Evolutionary conservation across 2,329 filamentous ascomycete species (phyloP).

Genomic region (Pseudogymnoascus sp.): DNA sequence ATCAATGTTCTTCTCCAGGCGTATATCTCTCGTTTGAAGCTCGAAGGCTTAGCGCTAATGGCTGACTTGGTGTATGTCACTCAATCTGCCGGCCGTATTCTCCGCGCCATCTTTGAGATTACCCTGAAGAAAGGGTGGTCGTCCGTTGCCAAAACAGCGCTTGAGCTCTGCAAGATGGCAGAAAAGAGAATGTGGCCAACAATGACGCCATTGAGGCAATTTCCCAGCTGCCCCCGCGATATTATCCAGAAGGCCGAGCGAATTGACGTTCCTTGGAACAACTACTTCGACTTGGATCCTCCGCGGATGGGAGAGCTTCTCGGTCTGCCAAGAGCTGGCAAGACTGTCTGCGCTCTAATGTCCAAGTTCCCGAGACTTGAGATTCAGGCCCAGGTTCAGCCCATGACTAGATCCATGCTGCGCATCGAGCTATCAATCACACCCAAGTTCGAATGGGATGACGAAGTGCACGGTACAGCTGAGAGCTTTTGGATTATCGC

Average conservation of each 20-base stretch:
- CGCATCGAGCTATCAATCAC: constrained; percentile 84
- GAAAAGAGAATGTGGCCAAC: constrained; percentile 99
- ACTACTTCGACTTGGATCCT: constrained; percentile 92
- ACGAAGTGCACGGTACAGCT: constrained; percentile 73
- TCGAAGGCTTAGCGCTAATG: constrained; percentile 93
- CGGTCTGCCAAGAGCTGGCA: constrained; percentile 80
- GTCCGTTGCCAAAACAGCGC: constrained; percentile 79
- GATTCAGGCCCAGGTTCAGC: constrained; percentile 87
- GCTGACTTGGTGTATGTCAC: constrained; percentile 98
- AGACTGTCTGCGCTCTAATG: constrained; percentile 75
- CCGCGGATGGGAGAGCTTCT: constrained; percentile 93
- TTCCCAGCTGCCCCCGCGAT: constrained; percentile 71
- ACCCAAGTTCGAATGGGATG: constrained; percentile 95
- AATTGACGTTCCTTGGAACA: constrained; percentile 87
- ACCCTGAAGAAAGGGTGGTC: constrained; percentile 96
- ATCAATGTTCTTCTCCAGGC: constrained; percentile 96
- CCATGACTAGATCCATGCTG: constrained; percentile 88
- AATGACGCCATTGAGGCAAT: constrained; percentile 92
- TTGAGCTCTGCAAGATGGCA: constrained; percentile 97
- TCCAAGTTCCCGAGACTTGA: constrained; percentile 90
- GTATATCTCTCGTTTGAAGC: constrained; percentile 88
- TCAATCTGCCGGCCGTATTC: constrained; percentile 91
- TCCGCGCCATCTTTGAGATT: constrained; percentile 94
- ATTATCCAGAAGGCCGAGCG: constrained; percentile 88
- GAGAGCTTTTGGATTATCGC: constrained; percentile 97